These are phyloP conservation scores for Trichosporon ovoides DNA, from an alignment of 1,284 basidiomycete species.

Conservation along the genomic window DNA sequence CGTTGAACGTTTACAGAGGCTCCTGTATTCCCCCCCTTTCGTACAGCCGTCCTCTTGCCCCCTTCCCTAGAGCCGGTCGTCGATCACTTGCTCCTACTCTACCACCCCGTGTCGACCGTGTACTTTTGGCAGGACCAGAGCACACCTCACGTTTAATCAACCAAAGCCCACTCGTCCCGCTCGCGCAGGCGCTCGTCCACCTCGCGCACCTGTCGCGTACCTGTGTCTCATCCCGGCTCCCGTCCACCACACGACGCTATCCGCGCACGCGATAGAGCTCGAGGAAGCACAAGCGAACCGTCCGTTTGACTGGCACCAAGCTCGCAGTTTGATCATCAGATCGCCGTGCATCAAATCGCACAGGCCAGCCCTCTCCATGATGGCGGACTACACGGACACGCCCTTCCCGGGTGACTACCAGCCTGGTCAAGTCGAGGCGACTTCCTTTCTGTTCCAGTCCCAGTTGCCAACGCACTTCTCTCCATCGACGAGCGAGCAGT, in stretches of 20 bases:
- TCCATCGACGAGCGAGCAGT: slow-evolving; percentile 18
- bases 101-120: not conserved
- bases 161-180: not conserved
- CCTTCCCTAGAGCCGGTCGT: not conserved
- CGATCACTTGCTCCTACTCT: not conserved
- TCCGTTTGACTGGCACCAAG: not conserved
- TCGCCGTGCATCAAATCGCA: slow-evolving; percentile 1
- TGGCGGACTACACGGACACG: slow-evolving; percentile 17
- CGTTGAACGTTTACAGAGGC: slow-evolving; percentile 4
- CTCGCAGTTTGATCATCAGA: not conserved
- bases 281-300: not conserved
- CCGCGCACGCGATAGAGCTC: not conserved
- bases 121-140: not conserved
- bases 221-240: not conserved
- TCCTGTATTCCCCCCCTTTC: not conserved
- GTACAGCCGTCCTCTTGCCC: not conserved
- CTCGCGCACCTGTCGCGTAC: not conserved
- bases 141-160: not conserved
- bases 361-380: slow-evolving; percentile 1
- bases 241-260: not conserved
- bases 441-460: slow-evolving; percentile 14
- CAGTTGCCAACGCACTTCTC: slow-evolving; percentile 20
- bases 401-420: slow-evolving; percentile 23
- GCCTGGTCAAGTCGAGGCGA: slow-evolving; percentile 17
- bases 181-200: not conserved